phyloP scores from a whole-genome alignment of 805 yeast species.

The Zygosaccharomyces siamensis region DNA sequence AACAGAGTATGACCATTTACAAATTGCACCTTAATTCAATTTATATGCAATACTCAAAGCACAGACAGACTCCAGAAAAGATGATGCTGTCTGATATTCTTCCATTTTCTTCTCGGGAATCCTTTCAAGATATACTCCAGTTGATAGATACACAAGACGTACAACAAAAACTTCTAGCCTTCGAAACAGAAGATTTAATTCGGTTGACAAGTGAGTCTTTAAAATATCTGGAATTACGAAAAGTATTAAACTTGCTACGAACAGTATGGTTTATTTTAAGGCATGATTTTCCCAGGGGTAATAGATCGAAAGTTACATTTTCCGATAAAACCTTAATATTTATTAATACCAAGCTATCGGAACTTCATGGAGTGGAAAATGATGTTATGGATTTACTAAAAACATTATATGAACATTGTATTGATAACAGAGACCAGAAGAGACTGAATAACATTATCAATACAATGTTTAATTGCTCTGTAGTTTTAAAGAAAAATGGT shows the following conservation, averaged over 20 bases:
- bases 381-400: slow-evolving; percentile 7
- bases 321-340: slow-evolving; percentile 23
- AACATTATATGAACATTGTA: slow-evolving; percentile 17
- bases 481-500: slow-evolving; percentile 13
- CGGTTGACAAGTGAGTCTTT: background rate
- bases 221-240: background rate
- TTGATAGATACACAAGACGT: background rate
- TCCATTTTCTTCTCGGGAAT: background rate
- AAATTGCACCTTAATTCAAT: slow-evolving; percentile 11
- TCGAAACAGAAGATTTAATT: slow-evolving; percentile 2
- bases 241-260: slow-evolving; percentile 3
- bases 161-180: slow-evolving; percentile 1
- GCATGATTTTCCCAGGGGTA: slow-evolving; percentile 7
- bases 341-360: slow-evolving; percentile 17
- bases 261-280: slow-evolving; percentile 14
- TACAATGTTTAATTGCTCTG: slow-evolving; percentile 27
- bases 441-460: slow-evolving; percentile 28
- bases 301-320: slow-evolving; percentile 6
- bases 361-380: background rate
- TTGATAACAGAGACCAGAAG: slow-evolving; percentile 17
- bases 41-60: slow-evolving; percentile 20
- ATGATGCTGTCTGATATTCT: slow-evolving; percentile 20
- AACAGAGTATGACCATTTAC: background rate
- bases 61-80: slow-evolving; percentile 16
- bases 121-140: background rate